Evolutionary conservation across 768 basidiomycete species (phyloP).

Genomic region (Rhodotorula taiwanensis): DNA sequence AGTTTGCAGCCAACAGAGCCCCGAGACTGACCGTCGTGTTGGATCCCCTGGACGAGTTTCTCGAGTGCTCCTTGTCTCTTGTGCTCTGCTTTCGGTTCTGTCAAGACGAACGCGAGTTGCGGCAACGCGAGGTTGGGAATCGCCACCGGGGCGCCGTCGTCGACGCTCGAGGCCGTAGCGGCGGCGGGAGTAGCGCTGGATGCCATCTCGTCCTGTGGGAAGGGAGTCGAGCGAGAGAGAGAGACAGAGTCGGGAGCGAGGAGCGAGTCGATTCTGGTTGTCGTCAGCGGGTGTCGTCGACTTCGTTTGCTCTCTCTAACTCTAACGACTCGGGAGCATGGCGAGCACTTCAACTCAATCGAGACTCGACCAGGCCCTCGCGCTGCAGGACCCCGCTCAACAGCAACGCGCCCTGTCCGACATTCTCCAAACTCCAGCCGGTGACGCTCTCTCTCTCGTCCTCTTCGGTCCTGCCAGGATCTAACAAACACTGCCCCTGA

Average conservation of each 20-base stretch:
- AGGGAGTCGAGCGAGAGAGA: not conserved
- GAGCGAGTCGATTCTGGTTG: no score
- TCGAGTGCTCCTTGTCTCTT: conserved; percentile 57
- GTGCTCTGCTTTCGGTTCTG: conserved; percentile 50
- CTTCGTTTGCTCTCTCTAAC: not conserved
- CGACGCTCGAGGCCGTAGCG: not conserved
- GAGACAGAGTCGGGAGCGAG: no score
- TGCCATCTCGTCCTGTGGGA: not conserved
- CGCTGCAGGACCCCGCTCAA: not conserved
- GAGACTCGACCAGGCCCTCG: not conserved
- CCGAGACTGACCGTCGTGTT: conserved; percentile 62
- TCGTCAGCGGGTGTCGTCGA: not conserved
- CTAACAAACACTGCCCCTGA: not conserved
- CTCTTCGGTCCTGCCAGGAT: not conserved
- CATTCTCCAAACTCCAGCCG: conserved; percentile 29
- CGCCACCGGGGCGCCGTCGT: conserved; percentile 68
- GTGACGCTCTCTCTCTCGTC: conserved; percentile 44
- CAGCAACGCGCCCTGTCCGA: not conserved
- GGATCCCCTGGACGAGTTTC: conserved; percentile 64
- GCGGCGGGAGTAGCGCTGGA: not conserved
- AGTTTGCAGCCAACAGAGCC: no score
- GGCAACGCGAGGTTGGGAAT: conserved; percentile 79
- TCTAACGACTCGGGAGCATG: not conserved
- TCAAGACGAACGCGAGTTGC: conserved; percentile 69
- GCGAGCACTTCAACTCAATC: not conserved